Evolutionary conservation across 2,329 filamentous ascomycete genomes (phyloP), one percentile per base, ranked within the genome.

Genomic region (Monosporascus sp.): DNA sequence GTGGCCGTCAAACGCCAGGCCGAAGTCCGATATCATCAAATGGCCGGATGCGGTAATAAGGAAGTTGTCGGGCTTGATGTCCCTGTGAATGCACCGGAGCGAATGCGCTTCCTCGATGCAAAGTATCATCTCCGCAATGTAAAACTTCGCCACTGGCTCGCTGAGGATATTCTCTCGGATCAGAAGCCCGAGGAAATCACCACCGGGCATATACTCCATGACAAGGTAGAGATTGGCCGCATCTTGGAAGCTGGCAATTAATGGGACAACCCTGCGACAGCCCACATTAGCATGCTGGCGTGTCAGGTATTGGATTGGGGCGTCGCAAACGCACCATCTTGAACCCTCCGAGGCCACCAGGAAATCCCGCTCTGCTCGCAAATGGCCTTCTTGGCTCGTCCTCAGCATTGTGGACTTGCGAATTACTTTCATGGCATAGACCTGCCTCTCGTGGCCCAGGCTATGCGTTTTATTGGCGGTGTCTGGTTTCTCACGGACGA

Each of bases 131-230:
- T 99, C 92, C 1, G 93, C 91, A 55, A 96, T 77, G 68, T 97
- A 97, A 76, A 89, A 97, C 57, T 83, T 87, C 5, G 92, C 86
- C 44, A 89, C 83, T 1, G 80, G 75, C 69, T 97, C 94, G 52
- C 84, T 84, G 2, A 99, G 77, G 2, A 89, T 82, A 56, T 94
- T 91, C 65, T 95, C 89, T 17, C 92, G 85, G 52, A 97, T 88
- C 17, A 99, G 74, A 0, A 97, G 72, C 1, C 89, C 89, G 0
- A 99, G 78, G 60, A 99, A 97, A 68, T 99, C 93, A 0, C 94
- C 93, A 0, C 93, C 94, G 2, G 95, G 87, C 91, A 97, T 97
- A 67, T 96, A 99, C 55, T 97, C 92, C 91, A 97, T 97, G 50
- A 97, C 88, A 6, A 99, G 82, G 64, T 97, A 97, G 6, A 99